A percentile compares a stretch with the other conserved stretches of the same genome.
Conservation (phyloP, 495 filamentous ascomycete species). For the Penicillium macrosclerotiorum region DNA sequence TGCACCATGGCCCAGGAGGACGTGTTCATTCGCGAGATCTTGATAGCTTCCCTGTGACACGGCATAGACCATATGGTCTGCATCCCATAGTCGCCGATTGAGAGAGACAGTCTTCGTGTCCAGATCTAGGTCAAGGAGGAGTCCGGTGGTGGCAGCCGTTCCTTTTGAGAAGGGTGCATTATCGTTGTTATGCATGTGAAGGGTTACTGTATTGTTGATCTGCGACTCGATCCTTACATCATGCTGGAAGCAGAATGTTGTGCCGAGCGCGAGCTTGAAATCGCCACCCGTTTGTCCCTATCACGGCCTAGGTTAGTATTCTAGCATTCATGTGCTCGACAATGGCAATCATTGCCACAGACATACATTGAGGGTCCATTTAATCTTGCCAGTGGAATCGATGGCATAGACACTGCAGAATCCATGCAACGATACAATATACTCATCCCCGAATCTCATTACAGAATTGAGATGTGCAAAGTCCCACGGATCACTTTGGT, state of each 20-base stretch:
- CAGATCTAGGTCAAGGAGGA: slow-evolving; percentile 24
- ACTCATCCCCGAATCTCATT: neutral
- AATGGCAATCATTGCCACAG: too few relatives aligned
- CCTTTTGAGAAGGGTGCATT: slow-evolving; percentile 16
- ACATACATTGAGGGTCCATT: neutral
- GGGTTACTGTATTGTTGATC: slow-evolving; percentile 13
- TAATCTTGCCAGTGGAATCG: neutral
- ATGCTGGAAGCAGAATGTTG: slow-evolving; percentile 33
- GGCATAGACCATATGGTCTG: slow-evolving; percentile 28
- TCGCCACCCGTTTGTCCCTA: slow-evolving; percentile 38
- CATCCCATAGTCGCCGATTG: slow-evolving; percentile 20
- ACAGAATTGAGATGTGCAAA: slow-evolving; percentile 1
- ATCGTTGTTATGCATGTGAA: slow-evolving; percentile 31
- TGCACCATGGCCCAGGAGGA: slow-evolving; percentile 41
- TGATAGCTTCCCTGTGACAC: slow-evolving; percentile 45
- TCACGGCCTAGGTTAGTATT: neutral
- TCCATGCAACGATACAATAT: neutral
- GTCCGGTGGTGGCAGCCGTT: slow-evolving; percentile 22
- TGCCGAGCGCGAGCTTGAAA: slow-evolving; percentile 22
- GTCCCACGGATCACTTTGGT: neutral
- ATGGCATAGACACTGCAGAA: slow-evolving; percentile 1
- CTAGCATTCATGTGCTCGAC: neutral
- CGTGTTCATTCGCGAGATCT: slow-evolving; percentile 36
- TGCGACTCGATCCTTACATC: slow-evolving; percentile 20
- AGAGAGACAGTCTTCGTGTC: slow-evolving; percentile 15